Evolutionary conservation across 106 monocot genomes (phyloP).

Genomic region (Dendrobium catenatum): DNA sequence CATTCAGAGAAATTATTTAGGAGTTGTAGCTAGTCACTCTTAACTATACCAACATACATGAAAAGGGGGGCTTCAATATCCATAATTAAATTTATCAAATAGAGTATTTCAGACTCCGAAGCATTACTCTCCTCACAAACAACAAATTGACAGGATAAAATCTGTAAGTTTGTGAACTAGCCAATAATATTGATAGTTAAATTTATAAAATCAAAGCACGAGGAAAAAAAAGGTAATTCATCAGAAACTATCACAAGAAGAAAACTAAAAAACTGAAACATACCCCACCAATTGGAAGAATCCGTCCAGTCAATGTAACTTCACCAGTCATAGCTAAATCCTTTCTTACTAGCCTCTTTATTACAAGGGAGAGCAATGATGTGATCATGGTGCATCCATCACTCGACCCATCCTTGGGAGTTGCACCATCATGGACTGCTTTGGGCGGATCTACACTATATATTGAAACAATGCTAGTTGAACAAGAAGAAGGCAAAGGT

Average conservation of each 20-base stretch:
- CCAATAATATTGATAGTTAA: neutral
- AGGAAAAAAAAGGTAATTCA: neutral
- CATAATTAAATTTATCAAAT: neutral
- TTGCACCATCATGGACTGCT: conserved; percentile 94
- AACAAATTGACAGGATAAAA: neutral
- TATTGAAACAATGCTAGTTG: conserved; percentile 68
- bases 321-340: conserved; percentile 98
- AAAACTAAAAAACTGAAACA: conserved; percentile 1
- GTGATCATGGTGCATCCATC: conserved; percentile 99
- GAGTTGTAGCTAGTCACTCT: neutral
- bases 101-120: neutral
- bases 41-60: neutral
- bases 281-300: conserved; percentile 98
- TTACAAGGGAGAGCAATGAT: conserved; percentile 80
- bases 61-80: neutral
- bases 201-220: neutral
- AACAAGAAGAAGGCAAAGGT: conserved; percentile 86
- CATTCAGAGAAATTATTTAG: neutral
- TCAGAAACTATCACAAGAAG: neutral
- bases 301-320: conserved; percentile 82
- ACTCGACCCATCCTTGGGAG: conserved; percentile 97
- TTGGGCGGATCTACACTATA: conserved; percentile 96
- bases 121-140: neutral
- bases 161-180: neutral
- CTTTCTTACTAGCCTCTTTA: conserved; percentile 60